Evolutionary conservation across 345 rosid species (phyloP).

Genomic region (Lumnitzera littorea): DNA sequence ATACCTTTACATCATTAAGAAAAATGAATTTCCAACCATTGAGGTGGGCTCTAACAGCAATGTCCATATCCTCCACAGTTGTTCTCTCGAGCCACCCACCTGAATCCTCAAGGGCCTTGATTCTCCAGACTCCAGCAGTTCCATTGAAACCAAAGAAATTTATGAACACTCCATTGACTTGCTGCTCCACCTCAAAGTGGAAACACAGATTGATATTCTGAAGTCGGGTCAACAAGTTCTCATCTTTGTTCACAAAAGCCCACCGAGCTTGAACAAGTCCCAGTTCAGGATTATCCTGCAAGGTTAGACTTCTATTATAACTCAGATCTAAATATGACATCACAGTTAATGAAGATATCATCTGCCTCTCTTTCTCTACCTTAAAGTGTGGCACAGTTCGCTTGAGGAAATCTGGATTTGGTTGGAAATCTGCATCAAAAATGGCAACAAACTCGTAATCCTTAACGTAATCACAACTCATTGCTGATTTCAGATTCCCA

Average conservation of each 20-base stretch:
- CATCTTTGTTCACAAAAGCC: conserved; percentile 80
- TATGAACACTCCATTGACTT: conserved; percentile 67
- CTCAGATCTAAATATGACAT: not conserved
- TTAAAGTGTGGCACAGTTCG: conserved; percentile 75
- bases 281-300: conserved; percentile 57
- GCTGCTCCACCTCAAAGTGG: conserved; percentile 86
- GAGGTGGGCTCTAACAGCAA: conserved; percentile 84
- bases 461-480: conserved; percentile 68
- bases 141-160: conserved; percentile 90
- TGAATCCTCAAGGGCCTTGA: conserved; percentile 76
- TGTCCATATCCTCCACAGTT: conserved; percentile 86
- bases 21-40: conserved; percentile 83
- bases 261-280: conserved; percentile 83
- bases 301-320: not conserved
- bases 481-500: conserved; percentile 85
- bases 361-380: conserved; percentile 25
- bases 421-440: conserved; percentile 85
- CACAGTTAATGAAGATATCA: not conserved
- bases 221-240: conserved; percentile 78
- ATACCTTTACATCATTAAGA: conserved; percentile 77
- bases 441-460: conserved; percentile 79
- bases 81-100: conserved; percentile 95
- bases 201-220: conserved; percentile 76
- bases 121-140: conserved; percentile 90
- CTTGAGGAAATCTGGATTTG: conserved; percentile 62